Conservation (phyloP, 169 alveolate species). For the Eimeria maxima region DNA sequence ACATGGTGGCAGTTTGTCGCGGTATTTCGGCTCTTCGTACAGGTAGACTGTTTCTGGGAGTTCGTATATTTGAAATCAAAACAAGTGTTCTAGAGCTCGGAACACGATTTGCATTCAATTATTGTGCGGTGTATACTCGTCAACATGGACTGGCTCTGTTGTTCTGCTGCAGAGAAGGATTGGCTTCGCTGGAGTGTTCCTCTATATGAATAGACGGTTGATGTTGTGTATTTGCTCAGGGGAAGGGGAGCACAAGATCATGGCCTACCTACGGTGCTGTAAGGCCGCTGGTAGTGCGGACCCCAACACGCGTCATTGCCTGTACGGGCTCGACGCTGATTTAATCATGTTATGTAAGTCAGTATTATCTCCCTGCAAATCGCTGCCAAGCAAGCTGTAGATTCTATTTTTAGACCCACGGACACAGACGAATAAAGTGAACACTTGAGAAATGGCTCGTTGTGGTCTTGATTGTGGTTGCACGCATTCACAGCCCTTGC, state of each 20-base stretch:
- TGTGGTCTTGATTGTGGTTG: background rate
- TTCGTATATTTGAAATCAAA: background rate
- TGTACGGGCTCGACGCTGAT: conserved; percentile 99
- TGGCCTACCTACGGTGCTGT: conserved; percentile 96
- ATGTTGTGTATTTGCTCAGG: conserved; percentile 92
- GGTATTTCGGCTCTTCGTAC: background rate
- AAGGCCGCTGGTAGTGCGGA: conserved; percentile 81
- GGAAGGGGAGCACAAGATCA: conserved; percentile 99
- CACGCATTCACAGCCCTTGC: conserved; percentile 87
- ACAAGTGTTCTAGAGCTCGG: background rate
- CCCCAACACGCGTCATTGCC: conserved; percentile 97
- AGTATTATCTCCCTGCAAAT: background rate
- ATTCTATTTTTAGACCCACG: background rate
- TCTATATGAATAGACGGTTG: background rate
- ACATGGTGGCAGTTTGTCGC: background rate
- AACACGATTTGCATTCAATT: background rate
- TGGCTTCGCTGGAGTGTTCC: background rate
- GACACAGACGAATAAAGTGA: background rate
- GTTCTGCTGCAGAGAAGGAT: background rate
- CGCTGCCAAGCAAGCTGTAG: background rate
- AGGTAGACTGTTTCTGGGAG: background rate
- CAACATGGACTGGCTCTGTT: background rate
- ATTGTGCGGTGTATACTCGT: background rate
- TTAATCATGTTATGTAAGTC: conserved; percentile 95
- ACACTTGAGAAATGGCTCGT: background rate